Evolutionary conservation across 306 rosid genomes (phyloP).

Genomic region (Purshia tridentata): DNA sequence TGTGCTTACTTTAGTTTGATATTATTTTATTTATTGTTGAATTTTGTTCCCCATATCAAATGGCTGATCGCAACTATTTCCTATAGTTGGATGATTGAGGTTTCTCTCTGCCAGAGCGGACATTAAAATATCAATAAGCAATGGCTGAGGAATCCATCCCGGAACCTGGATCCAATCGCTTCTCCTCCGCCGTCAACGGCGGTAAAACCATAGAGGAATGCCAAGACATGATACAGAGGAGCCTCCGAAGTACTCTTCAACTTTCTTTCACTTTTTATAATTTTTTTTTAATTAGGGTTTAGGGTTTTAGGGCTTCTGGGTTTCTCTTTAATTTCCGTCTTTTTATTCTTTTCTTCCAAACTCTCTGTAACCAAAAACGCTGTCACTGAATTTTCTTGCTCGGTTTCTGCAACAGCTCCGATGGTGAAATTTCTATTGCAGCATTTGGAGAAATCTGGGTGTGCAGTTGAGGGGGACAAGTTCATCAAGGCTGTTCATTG

Average conservation of each 20-base stretch:
- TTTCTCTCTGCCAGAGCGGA: too few species aligned
- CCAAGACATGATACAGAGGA: constrained; percentile 58
- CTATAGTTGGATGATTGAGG: too few species aligned
- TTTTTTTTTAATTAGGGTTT: neutral
- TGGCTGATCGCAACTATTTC: too few species aligned
- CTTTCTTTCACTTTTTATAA: neutral
- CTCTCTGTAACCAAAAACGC: neutral
- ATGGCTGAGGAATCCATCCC: constrained; percentile 44
- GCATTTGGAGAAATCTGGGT: constrained; percentile 69
- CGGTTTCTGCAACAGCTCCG: constrained; percentile 47
- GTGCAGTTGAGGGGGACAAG: constrained; percentile 49
- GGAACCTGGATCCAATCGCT: constrained; percentile 39
- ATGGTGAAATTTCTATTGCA: constrained; percentile 64
- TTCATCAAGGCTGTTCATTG: constrained; percentile 65
- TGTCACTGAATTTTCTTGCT: neutral
- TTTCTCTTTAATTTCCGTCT: neutral
- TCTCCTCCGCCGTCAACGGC: constrained; percentile 29
- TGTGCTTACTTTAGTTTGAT: too few species aligned
- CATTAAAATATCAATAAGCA: neutral
- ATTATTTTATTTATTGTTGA: too few species aligned
- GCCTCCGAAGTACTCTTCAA: constrained; percentile 51
- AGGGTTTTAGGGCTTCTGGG: constrained; percentile 18
- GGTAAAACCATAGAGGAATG: constrained; percentile 57
- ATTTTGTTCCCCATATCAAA: too few species aligned
- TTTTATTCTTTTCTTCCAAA: neutral